Base-by-base conservation (phyloP, 148 eudicot species). In the Diospyros kaki region DNA sequence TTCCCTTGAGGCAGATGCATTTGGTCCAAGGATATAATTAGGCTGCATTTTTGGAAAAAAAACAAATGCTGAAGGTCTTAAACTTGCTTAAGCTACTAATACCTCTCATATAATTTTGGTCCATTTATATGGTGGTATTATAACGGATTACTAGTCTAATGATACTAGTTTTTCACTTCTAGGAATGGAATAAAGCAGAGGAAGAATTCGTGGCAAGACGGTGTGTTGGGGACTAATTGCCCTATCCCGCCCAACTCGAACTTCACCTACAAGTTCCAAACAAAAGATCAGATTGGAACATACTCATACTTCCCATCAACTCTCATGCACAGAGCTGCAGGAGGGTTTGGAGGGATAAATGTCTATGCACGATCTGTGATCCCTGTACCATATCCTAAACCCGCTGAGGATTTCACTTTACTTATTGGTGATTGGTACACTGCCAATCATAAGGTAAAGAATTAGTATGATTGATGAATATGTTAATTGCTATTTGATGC, bases 201-300 rank as follows among this genome's bases (percentile, higher is more conserved):
- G 83, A 93, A 93, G 87, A 91, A 93, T 77, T 91, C 97, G 1
- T 93, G 98, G 98, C 98, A 93, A 87, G 98, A 93, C 78, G 98
- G 98, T 15, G 98, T 93, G 1, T 66, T 84, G 75, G 98, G 98
- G 60, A 93, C 97, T 14, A 93, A 93, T 69, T 93, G 98, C 68
- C 87, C 98, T 3, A 88, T 93, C 56, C 94, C 91, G 64, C 89
- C 97, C 1, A 89, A 88, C 81, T 54, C 84, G 14, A 93, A 93
- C 77, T 93, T 69, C 80, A 93, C 98, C 4, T 93, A 91, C 82
- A 82, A 76, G 58, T 93, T 91, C 79, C 98, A 93, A 74, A 67
- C 93, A 38, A 93, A 93, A 81, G 98, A 93, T 82, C 98, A 93
- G 79, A 91, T 93, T 80, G 98, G 98, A 56, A 84, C 91, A 53